These are phyloP conservation scores for Pyrenochaeta sp. DNA, from an alignment of 2,329 filamentous ascomycete genomes.

Conservation along the genomic window DNA sequence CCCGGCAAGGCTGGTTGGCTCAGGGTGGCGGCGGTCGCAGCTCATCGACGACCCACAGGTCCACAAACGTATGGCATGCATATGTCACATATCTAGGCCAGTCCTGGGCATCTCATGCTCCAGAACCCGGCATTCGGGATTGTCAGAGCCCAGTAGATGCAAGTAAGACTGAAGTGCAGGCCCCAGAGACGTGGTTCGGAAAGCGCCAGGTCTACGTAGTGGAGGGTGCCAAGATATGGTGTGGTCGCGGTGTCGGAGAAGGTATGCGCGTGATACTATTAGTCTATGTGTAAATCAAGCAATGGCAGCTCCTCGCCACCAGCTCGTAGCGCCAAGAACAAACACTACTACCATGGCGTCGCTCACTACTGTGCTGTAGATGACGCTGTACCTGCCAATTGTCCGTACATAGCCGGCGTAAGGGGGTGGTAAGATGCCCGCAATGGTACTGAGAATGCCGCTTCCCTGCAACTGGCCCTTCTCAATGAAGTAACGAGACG, in stretches of 20 bases:
- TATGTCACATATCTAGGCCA: no score
- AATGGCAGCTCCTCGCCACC: constrained; percentile 53
- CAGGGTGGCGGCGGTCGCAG: no score
- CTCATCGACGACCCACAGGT: no score
- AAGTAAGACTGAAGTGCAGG: no score
- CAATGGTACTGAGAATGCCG: constrained; percentile 69
- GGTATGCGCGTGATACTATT: constrained; percentile 8
- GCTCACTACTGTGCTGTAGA: constrained; percentile 73
- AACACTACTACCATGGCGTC: constrained; percentile 82
- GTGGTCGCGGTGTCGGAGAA: not conserved
- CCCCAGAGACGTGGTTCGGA: no score
- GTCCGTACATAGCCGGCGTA: constrained; percentile 68
- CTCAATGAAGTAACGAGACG: constrained; percentile 74
- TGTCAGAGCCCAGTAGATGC: no score
- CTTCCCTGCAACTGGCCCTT: constrained; percentile 63
- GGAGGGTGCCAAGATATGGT: no score
- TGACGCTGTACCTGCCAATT: constrained; percentile 70
- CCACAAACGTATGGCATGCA: no score
- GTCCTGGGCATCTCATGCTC: no score
- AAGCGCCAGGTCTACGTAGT: no score
- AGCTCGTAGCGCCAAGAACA: constrained; percentile 68
- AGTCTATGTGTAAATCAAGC: constrained; percentile 26
- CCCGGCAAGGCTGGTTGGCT: no score
- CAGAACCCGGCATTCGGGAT: no score
- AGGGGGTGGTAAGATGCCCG: constrained; percentile 71